These are phyloP conservation scores for Fistulifera pelliculosa DNA, from an alignment of 108 stramenopile species.

Conservation along the genomic window DNA sequence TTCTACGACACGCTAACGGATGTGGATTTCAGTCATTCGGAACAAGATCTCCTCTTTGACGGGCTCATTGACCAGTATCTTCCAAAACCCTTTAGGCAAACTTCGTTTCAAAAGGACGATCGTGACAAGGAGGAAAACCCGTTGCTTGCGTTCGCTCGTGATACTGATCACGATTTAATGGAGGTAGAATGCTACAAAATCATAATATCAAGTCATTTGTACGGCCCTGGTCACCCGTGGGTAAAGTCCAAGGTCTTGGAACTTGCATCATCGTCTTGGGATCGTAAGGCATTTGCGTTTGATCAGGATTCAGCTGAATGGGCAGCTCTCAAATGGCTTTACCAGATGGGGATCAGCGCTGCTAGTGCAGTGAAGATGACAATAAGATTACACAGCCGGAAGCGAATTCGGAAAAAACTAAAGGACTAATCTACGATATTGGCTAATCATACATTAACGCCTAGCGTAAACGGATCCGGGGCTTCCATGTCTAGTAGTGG, in stretches of 20 bases:
- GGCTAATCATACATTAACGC: no score
- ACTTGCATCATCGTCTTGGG: background rate
- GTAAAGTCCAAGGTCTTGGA: background rate
- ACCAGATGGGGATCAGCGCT: background rate
- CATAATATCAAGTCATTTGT: background rate
- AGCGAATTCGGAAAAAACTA: no score
- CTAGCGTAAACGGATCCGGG: slow-evolving; percentile 35
- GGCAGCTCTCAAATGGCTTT: slow-evolving; percentile 1
- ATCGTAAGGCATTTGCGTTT: background rate
- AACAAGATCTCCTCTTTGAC: no score
- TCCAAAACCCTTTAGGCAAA: no score
- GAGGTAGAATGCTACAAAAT: slow-evolving; percentile 2
- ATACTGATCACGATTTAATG: slow-evolving; percentile 1
- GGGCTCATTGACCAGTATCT: no score
- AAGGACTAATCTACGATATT: no score
- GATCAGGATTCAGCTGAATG: slow-evolving; percentile 1
- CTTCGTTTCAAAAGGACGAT: no score
- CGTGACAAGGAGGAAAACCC: no score
- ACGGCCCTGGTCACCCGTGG: no score
- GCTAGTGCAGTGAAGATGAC: background rate
- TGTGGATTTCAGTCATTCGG: no score
- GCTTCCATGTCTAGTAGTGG: slow-evolving; percentile 24
- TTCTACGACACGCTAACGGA: no score
- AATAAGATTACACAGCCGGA: background rate
- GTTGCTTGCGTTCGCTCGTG: no score